A percentile compares a stretch with the other conserved stretches of the same genome.
Conservation (phyloP, 352 stramenopile genomes). For the Pythium aquatile region DNA sequence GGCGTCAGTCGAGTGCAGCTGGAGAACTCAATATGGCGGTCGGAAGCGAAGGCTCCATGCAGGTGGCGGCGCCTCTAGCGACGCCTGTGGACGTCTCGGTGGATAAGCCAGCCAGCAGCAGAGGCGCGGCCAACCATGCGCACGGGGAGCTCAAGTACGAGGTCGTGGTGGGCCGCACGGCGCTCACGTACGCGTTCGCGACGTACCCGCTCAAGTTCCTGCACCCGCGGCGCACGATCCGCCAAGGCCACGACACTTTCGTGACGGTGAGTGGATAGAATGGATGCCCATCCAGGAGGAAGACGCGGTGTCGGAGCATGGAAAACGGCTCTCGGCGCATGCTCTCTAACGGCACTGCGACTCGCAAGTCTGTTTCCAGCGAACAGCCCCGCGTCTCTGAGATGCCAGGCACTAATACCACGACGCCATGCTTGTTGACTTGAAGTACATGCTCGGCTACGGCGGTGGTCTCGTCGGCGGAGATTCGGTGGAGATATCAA, state of each 20-base stretch:
- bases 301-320: neutral
- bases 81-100: neutral
- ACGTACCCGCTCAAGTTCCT: conserved; percentile 89
- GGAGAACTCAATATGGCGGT: conserved; percentile 1
- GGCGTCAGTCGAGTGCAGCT: neutral
- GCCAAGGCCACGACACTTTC: conserved; percentile 63
- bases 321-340: conserved; percentile 1
- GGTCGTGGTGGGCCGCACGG: conserved; percentile 57
- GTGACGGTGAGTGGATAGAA: conserved; percentile 52
- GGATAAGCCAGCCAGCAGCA: conserved; percentile 5
- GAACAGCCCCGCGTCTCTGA: neutral
- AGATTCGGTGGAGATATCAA: conserved; percentile 70
- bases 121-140: conserved; percentile 19
- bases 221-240: conserved; percentile 60
- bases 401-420: neutral
- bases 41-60: neutral
- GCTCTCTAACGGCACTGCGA: neutral
- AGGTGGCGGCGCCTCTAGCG: neutral
- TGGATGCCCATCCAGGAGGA: conserved; percentile 2
- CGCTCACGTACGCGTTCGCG: conserved; percentile 71
- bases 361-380: conserved; percentile 5
- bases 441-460: conserved; percentile 83
- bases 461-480: conserved; percentile 76
- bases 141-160: conserved; percentile 67
- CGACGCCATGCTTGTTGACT: neutral